A percentile compares a stretch with the other conserved stretches of the same genome.
Evolutionary conservation across 345 rosid species (phyloP).

Genomic region (Bruguiera parviflora): DNA sequence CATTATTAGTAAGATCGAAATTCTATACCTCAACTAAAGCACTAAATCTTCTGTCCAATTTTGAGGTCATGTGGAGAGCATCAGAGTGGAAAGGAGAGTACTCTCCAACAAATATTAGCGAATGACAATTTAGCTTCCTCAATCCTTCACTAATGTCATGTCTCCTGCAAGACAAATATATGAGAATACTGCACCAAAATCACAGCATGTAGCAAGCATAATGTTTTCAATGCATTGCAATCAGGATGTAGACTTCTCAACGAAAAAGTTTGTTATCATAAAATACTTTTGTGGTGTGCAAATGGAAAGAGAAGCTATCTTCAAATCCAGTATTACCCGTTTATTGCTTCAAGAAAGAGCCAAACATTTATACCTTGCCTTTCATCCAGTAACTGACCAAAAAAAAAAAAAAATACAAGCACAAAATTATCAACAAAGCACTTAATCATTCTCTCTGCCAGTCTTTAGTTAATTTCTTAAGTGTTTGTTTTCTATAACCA

Average conservation of each 20-base stretch:
- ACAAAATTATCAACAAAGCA: background rate
- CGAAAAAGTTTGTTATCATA: background rate
- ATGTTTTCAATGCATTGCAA: background rate
- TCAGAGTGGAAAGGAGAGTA: slow-evolving; percentile 79
- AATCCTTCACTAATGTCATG: slow-evolving; percentile 73
- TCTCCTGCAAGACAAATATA: slow-evolving; percentile 50
- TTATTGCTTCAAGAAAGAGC: slow-evolving; percentile 29
- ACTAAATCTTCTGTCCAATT: slow-evolving; percentile 67
- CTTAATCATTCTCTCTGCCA: background rate
- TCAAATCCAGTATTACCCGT: slow-evolving; percentile 16
- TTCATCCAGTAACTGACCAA: slow-evolving; percentile 28
- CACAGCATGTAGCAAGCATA: background rate
- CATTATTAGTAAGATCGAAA: no score
- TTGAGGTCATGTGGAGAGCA: slow-evolving; percentile 80
- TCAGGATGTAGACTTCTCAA: background rate
- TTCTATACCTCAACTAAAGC: slow-evolving; percentile 82
- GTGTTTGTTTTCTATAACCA: background rate
- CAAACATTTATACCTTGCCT: slow-evolving; percentile 24
- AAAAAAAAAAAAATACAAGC: slow-evolving; percentile 1
- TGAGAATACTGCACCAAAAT: background rate
- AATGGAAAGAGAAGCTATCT: slow-evolving; percentile 17
- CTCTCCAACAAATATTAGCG: slow-evolving; percentile 86
- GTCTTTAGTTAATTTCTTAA: background rate
- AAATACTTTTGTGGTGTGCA: background rate
- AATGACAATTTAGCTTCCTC: slow-evolving; percentile 67